A percentile compares a stretch with the other conserved stretches of the same genome.
These are phyloP conservation scores for Pilobolus umbonatus DNA, from an alignment of 192 early-diverging fungal genomes.

Conservation along the genomic window DNA sequence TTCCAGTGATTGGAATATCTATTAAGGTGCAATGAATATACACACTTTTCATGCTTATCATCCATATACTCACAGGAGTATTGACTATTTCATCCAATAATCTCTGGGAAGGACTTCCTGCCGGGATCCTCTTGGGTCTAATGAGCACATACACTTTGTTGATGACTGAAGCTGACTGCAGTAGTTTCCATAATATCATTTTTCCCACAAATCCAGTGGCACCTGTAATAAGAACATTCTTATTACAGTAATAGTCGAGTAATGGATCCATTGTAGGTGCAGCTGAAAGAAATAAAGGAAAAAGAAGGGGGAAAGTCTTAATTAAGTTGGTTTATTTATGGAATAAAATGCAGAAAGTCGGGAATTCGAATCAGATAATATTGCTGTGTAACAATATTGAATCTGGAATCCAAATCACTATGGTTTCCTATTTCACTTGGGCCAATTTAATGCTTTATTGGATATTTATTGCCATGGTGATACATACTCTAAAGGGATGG, in stretches of 20 bases:
- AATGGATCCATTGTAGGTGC: too few species aligned
- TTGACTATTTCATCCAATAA: slow-evolving; percentile 9
- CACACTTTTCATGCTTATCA: slow-evolving; percentile 2
- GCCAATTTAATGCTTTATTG: too few species aligned
- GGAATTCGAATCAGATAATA: too few species aligned
- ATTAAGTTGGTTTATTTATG: too few species aligned
- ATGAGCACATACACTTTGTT: slow-evolving; percentile 24
- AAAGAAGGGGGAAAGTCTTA: too few species aligned
- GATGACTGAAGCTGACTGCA: slow-evolving; percentile 30
- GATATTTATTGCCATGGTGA: too few species aligned
- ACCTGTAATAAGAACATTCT: slow-evolving; percentile 43
- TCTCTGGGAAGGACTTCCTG: slow-evolving; percentile 8
- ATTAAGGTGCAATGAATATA: slow-evolving; percentile 25
- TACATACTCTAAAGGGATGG: too few species aligned
- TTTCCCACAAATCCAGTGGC: slow-evolving; percentile 50
- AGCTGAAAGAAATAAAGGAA: too few species aligned
- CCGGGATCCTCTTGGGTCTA: slow-evolving; percentile 17
- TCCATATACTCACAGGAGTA: not conserved
- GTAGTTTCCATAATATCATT: slow-evolving; percentile 40
- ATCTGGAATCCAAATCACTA: too few species aligned
- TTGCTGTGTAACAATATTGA: too few species aligned
- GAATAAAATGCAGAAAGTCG: too few species aligned
- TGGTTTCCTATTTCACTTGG: too few species aligned
- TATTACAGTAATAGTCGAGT: slow-evolving; percentile 24
- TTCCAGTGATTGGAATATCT: slow-evolving; percentile 23